These are phyloP conservation scores for Magnolia kwangsiensis DNA, from an alignment of 164 flowering plant genomes.

Conservation along the genomic window DNA sequence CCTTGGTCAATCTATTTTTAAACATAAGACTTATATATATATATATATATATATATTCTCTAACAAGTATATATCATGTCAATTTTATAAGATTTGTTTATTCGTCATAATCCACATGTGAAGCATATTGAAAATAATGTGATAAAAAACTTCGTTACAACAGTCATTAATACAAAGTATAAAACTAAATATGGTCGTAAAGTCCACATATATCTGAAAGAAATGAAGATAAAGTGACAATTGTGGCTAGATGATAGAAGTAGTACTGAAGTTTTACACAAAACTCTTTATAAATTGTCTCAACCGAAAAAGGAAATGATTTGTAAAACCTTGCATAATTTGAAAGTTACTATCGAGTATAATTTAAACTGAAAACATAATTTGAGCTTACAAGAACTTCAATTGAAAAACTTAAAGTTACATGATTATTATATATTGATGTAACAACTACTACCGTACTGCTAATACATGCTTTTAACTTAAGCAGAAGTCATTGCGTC, in stretches of 20 bases:
- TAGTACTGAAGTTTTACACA: neutral
- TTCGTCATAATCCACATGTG: conserved; percentile 3
- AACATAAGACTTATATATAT: too few species aligned
- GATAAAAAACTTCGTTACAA: neutral
- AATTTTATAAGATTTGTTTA: neutral
- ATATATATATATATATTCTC: too few species aligned
- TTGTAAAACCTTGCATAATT: neutral
- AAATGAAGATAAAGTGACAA: neutral
- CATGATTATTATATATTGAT: neutral
- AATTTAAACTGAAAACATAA: too few species aligned
- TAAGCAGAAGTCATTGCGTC: neutral
- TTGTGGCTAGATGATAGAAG: neutral
- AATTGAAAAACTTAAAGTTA: too few species aligned
- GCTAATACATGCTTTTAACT: neutral
- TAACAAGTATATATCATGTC: too few species aligned
- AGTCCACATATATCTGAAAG: neutral
- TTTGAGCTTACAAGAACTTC: too few species aligned
- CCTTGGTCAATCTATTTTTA: too few species aligned
- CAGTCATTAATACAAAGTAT: neutral
- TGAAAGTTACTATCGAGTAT: too few species aligned
- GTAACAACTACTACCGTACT: neutral
- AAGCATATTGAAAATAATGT: conserved; percentile 1
- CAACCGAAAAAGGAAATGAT: neutral
- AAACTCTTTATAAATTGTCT: neutral
- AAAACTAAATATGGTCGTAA: neutral